Conservation (phyloP, 2,329 filamentous ascomycete species). For the Aureobasidium sp. region DNA sequence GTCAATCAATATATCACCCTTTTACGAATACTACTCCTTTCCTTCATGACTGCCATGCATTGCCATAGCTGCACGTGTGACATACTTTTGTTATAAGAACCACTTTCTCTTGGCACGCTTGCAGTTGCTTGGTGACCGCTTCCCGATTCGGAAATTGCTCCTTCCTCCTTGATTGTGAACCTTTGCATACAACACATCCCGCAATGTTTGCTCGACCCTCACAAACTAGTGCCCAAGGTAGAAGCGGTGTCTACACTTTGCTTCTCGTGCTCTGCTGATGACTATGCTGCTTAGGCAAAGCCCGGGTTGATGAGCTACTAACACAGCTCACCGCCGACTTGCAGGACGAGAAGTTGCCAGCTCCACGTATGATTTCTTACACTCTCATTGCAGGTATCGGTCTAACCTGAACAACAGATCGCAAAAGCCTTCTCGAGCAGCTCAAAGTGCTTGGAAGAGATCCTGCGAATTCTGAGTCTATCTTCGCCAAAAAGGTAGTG, state of each 20-base stretch:
- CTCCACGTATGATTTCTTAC: conserved; percentile 42
- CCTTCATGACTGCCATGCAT: too few species aligned
- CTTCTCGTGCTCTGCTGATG: neutral
- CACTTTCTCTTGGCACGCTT: neutral
- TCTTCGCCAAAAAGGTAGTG: conserved; percentile 69
- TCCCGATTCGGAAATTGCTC: conserved; percentile 11
- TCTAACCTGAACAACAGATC: conserved; percentile 40
- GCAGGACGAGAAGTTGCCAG: conserved; percentile 44
- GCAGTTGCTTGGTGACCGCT: neutral
- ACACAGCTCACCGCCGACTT: conserved; percentile 51
- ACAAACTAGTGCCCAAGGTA: neutral
- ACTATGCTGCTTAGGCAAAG: neutral
- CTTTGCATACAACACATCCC: neutral
- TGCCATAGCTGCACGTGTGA: too few species aligned
- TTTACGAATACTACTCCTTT: too few species aligned
- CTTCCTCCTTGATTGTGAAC: neutral
- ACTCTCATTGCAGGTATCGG: neutral
- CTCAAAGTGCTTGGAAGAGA: conserved; percentile 74
- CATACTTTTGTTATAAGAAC: too few species aligned
- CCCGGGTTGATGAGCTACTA: conserved; percentile 8
- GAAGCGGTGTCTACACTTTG: neutral
- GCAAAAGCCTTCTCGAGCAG: conserved; percentile 48
- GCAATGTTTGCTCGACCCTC: neutral
- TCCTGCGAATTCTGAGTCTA: conserved; percentile 62
- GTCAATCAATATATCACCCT: too few species aligned